Evolutionary conservation across 2,329 filamentous ascomycete species (phyloP).

Genomic region (Colletotrichum melonis): DNA sequence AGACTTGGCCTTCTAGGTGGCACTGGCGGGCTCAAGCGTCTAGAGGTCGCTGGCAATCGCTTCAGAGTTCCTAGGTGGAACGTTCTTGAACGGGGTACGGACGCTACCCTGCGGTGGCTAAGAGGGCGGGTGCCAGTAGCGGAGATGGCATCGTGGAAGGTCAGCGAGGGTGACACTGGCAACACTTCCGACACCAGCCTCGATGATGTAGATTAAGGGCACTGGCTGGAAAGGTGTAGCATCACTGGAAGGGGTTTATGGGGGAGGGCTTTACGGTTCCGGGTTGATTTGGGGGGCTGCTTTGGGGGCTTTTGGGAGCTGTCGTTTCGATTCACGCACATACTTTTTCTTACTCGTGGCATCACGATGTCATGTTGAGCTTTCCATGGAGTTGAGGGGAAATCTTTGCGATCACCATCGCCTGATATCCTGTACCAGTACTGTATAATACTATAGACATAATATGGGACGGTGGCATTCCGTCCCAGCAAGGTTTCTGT

Average conservation of each 20-base stretch:
- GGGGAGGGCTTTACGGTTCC: neutral
- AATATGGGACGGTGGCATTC: constrained; percentile 2
- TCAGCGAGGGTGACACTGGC: constrained; percentile 52
- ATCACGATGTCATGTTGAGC: constrained; percentile 13
- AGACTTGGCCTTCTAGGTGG: constrained; percentile 82
- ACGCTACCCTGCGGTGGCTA: constrained; percentile 84
- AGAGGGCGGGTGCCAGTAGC: constrained; percentile 77
- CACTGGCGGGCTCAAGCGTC: constrained; percentile 65
- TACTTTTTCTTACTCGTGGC: constrained; percentile 12
- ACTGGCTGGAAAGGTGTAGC: constrained; percentile 1
- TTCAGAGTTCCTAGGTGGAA: constrained; percentile 90
- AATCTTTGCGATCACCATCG: constrained; percentile 17
- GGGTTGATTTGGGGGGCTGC: neutral
- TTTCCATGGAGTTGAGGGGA: constrained; percentile 20
- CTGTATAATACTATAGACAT: constrained; percentile 28
- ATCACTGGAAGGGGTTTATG: neutral
- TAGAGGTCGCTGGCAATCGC: constrained; percentile 86
- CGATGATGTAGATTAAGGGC: constrained; percentile 43
- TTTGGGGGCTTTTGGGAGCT: neutral
- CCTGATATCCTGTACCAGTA: constrained; percentile 33
- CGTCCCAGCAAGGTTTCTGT: neutral
- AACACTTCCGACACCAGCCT: constrained; percentile 40
- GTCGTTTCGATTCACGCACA: constrained; percentile 30
- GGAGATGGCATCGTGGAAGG: constrained; percentile 68
- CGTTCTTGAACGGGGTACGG: constrained; percentile 87